A percentile compares a stretch with the other conserved stretches of the same genome.
Evolutionary conservation across 139 green algal species (phyloP).

Genomic region (Picochlorum costavermella): DNA sequence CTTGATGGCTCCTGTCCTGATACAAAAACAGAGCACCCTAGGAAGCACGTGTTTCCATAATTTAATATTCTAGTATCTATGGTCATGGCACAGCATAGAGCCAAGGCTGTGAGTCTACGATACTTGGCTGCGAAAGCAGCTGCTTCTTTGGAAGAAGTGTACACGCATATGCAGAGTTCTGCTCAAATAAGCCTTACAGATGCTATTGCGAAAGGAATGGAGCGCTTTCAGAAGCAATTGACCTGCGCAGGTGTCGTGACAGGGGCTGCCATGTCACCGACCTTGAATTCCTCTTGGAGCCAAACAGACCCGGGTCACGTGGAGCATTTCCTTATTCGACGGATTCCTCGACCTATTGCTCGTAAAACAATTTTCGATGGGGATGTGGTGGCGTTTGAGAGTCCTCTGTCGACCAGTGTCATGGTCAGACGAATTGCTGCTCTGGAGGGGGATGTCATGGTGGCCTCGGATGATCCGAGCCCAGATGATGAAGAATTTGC

Average conservation of each 20-base stretch:
- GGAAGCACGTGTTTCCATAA: not conserved
- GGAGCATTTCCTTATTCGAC: constrained; percentile 52
- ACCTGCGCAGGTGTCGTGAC: constrained; percentile 27
- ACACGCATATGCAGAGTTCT: constrained; percentile 9
- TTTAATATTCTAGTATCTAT: not conserved
- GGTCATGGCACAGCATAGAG: not conserved
- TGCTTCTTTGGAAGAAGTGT: constrained; percentile 7
- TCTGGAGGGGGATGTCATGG: constrained; percentile 61
- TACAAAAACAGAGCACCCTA: no score
- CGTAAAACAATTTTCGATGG: constrained; percentile 33
- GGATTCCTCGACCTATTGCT: constrained; percentile 35
- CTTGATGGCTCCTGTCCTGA: no score
- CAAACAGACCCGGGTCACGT: constrained; percentile 20
- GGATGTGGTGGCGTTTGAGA: constrained; percentile 55
- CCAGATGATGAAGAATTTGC: constrained; percentile 11
- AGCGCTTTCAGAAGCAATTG: constrained; percentile 27
- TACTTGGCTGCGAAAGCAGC: constrained; percentile 11
- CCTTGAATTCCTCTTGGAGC: constrained; percentile 34
- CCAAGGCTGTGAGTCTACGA: not conserved
- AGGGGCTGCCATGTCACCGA: constrained; percentile 47
- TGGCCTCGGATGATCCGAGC: constrained; percentile 14
- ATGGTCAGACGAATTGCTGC: constrained; percentile 70
- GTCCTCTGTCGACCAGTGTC: constrained; percentile 7
- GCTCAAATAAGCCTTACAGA: constrained; percentile 6
- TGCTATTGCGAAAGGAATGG: constrained; percentile 25